Base-by-base conservation (phyloP, 2,329 filamentous ascomycete species). In the Sporothrix globosa region DNA sequence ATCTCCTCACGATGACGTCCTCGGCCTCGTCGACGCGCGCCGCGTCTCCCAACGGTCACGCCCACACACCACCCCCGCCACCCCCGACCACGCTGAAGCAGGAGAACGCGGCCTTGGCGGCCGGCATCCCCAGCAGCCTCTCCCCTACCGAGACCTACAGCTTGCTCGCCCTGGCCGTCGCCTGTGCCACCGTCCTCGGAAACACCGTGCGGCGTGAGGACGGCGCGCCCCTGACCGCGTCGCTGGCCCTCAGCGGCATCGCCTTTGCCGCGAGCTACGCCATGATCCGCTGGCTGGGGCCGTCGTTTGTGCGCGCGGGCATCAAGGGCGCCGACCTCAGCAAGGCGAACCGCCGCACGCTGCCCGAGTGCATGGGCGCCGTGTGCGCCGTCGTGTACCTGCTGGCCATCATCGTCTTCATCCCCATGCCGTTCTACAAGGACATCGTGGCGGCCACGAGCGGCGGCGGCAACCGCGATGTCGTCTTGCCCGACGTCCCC, bases 371-470 rank as follows among this genome's bases (percentile, higher is more conserved):
- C 75, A 97, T 99, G 94, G 96, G 96, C 41, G 92, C 93, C 71
- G 87, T 99, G 34, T 96, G 92, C 78, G 96, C 95, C 10, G 88
- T 96, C 74, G 93, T 98, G 34, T 98, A 98, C 81, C 86, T 99
- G 56, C 85, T 99, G 74, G 87, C 90, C 66, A 86, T 98, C 74
- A 96, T 98, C 75, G 83, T 93, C 73, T 99, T 99, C 79, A 93
- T 98, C 71, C 96, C 96, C 0, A 97, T 97, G 80, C 92, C 94
- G 1, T 98, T 99, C 80, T 98, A 97, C 84, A 97, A 97, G 81
- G 95, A 98, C 79, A 96, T 99, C 74, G 94, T 97, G 34, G 92
- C 93, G 19, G 93, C 94, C 52, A 98, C 96, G 24, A 97, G 93
- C 74, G 96, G 94, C 73, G 94, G 93, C 73, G 94, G 94, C 65